A percentile compares a stretch with the other conserved stretches of the same genome.
phyloP scores from a whole-genome alignment of 345 rosid species.

The Salix caprea region DNA sequence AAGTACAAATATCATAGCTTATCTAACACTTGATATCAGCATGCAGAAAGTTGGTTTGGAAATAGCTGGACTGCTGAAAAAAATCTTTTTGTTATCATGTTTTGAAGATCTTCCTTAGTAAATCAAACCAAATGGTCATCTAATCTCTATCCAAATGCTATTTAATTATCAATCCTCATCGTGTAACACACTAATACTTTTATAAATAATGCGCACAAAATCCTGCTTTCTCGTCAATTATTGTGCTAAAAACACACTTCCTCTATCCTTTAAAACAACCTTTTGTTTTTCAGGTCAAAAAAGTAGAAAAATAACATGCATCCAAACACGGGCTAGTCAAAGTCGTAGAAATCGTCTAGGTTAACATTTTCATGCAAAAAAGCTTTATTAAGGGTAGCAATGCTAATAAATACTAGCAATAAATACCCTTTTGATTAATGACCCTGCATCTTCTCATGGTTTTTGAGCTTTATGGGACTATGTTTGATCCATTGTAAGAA shows the following conservation, averaged over 20 bases:
- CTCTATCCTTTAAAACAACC: neutral
- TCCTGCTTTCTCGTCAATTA: neutral
- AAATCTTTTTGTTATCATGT: neutral
- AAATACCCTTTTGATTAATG: neutral
- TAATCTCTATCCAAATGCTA: neutral
- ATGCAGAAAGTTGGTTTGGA: too few species aligned
- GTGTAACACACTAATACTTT: neutral
- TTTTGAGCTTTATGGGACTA: neutral
- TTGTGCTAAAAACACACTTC: neutral
- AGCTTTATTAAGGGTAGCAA: neutral
- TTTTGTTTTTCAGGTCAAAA: constrained; percentile 15
- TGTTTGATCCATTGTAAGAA: neutral
- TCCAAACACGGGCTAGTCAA: constrained; percentile 16
- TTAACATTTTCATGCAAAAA: neutral
- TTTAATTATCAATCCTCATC: neutral
- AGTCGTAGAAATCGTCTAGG: constrained; percentile 31
- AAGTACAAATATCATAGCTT: too few species aligned
- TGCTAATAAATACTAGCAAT: neutral
- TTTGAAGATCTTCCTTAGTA: neutral
- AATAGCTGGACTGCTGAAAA: too few species aligned
- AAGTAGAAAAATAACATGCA: constrained; percentile 2
- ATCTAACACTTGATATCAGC: too few species aligned
- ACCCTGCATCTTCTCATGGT: neutral
- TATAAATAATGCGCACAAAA: neutral
- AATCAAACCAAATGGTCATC: neutral